Conservation (phyloP, 495 filamentous ascomycete species). For the Penicillium flavigenum region DNA sequence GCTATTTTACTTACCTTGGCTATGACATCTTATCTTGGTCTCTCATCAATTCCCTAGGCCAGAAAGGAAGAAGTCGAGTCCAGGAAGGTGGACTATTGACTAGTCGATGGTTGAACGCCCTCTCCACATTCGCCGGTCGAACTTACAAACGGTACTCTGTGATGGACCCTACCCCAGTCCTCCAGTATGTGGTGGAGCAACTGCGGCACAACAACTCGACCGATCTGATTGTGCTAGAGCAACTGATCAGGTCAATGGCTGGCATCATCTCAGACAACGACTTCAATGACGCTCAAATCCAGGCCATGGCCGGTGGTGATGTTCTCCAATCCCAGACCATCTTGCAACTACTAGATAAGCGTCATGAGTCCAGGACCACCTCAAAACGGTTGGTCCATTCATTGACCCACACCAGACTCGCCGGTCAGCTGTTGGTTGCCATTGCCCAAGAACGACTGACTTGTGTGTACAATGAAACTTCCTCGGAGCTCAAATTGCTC, state of each 20-base stretch:
- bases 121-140: conserved; percentile 82
- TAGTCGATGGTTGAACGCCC: conserved; percentile 81
- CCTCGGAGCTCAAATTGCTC: conserved; percentile 75
- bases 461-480: conserved; percentile 68
- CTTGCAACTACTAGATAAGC: conserved; percentile 71
- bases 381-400: conserved; percentile 76
- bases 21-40: conserved; percentile 93
- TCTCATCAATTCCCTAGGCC: conserved; percentile 74
- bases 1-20: conserved; percentile 86
- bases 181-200: conserved; percentile 86
- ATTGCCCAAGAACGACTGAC: conserved; percentile 86
- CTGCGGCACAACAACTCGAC: conserved; percentile 76
- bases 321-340: conserved; percentile 76
- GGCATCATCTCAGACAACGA: conserved; percentile 82
- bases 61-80: conserved; percentile 70
- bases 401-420: conserved; percentile 67
- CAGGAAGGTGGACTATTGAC: conserved; percentile 84
- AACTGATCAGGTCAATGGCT: conserved; percentile 86
- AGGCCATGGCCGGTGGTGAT: conserved; percentile 83
- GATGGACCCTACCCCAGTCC: conserved; percentile 80
- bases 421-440: conserved; percentile 76
- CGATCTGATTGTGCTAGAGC: conserved; percentile 83
- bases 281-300: conserved; percentile 82
- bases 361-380: conserved; percentile 64
- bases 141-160: conserved; percentile 76